phyloP scores from a whole-genome alignment of 2,329 filamentous ascomycete species.

The Beauveria bassiana region DNA sequence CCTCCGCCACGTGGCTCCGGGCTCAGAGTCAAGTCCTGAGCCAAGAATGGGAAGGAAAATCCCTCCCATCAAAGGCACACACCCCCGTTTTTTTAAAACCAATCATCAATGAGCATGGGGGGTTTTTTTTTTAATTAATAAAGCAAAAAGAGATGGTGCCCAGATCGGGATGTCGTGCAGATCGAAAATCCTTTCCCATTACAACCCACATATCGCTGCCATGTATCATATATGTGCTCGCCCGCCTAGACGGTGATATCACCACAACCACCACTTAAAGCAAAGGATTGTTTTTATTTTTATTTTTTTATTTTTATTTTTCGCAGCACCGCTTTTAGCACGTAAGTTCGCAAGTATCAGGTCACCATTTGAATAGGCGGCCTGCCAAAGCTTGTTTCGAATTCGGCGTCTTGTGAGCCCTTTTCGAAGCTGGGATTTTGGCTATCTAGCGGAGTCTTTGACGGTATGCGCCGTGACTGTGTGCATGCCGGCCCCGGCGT shows the following conservation, averaged over 20 bases:
- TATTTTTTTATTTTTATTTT: not conserved
- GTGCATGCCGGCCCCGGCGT: too few species aligned
- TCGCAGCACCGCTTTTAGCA: too few species aligned
- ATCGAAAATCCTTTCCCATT: slow-evolving; percentile 3
- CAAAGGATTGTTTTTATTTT: not conserved
- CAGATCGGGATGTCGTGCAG: slow-evolving; percentile 10
- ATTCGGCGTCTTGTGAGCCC: too few species aligned
- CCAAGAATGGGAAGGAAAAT: not conserved
- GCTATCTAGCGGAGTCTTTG: too few species aligned
- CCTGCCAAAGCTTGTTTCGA: too few species aligned
- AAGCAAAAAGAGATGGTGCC: not conserved
- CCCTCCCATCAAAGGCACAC: not conserved
- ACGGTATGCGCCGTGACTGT: too few species aligned
- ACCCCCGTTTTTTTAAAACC: not conserved
- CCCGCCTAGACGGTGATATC: too few species aligned
- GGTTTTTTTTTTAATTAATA: not conserved
- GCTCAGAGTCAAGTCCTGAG: slow-evolving; percentile 11
- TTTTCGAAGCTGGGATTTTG: too few species aligned
- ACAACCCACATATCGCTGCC: not conserved
- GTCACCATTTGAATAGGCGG: too few species aligned
- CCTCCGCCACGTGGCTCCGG: slow-evolving; percentile 8
- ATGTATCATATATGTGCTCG: too few species aligned
- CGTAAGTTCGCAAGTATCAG: too few species aligned
- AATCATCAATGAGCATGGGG: not conserved
- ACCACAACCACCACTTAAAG: not conserved